phyloP scores from a whole-genome alignment of 352 stramenopile genomes.

The Pythium graminicola region DNA sequence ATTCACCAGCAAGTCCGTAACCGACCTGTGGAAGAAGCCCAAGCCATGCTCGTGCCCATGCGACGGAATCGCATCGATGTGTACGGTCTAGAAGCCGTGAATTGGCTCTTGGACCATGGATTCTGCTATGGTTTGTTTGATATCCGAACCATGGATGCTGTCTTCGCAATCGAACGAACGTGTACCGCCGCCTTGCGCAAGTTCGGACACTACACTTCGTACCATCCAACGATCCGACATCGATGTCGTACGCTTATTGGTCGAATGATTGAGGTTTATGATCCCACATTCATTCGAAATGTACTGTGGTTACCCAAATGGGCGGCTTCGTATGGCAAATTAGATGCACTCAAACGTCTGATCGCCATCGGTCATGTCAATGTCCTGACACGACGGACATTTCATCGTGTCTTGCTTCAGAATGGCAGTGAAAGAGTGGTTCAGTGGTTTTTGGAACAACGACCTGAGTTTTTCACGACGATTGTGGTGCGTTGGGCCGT shows the following conservation, averaged over 20 bases:
- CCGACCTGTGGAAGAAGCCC: too few relatives aligned
- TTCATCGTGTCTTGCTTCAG: background rate
- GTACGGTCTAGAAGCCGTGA: background rate
- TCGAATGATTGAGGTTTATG: background rate
- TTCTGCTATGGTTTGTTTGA: background rate
- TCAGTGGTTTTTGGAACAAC: background rate
- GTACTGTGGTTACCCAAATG: background rate
- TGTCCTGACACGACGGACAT: background rate
- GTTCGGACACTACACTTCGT: background rate
- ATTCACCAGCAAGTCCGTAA: too few relatives aligned
- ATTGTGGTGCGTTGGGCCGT: background rate
- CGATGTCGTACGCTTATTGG: background rate
- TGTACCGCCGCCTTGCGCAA: background rate
- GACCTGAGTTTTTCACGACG: background rate
- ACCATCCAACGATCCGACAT: background rate
- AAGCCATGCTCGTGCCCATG: too few relatives aligned
- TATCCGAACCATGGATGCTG: background rate
- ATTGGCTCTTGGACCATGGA: constrained; percentile 1
- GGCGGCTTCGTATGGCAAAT: background rate
- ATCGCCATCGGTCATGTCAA: background rate
- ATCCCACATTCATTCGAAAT: background rate
- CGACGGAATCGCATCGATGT: background rate
- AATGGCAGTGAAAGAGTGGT: background rate
- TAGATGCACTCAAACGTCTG: background rate
- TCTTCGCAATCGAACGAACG: background rate